These are phyloP conservation scores for Gamsiella multidivaricata DNA, from an alignment of 192 early-diverging fungal genomes.

Conservation along the genomic window DNA sequence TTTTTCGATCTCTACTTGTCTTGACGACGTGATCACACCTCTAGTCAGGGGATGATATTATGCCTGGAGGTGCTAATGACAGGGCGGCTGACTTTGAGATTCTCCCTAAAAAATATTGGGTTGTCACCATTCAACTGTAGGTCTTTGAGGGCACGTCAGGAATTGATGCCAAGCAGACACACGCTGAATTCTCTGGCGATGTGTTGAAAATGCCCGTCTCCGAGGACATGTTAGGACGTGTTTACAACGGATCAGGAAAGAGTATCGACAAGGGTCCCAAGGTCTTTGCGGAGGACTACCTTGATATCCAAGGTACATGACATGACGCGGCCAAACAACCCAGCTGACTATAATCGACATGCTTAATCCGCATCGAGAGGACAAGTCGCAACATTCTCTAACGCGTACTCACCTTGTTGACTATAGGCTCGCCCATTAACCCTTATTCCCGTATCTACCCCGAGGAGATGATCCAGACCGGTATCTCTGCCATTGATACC, in stretches of 20 bases:
- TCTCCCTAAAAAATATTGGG: slow-evolving; percentile 9
- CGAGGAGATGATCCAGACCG: slow-evolving; percentile 99
- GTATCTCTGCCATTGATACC: slow-evolving; percentile 98
- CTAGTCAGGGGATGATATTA: slow-evolving; percentile 13
- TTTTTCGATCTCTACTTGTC: neutral
- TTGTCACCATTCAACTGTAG: slow-evolving; percentile 38
- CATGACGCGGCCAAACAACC: neutral
- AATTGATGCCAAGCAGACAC: slow-evolving; percentile 95
- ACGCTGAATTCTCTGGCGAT: slow-evolving; percentile 96
- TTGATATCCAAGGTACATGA: slow-evolving; percentile 90
- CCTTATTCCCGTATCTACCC: slow-evolving; percentile 99
- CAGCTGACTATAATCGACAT: neutral
- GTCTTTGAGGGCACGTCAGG: slow-evolving; percentile 98
- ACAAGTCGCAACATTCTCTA: too few species aligned
- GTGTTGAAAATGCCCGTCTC: slow-evolving; percentile 97
- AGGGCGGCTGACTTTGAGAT: slow-evolving; percentile 27
- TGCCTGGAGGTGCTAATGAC: slow-evolving; percentile 8
- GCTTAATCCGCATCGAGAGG: too few species aligned
- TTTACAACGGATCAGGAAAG: slow-evolving; percentile 99
- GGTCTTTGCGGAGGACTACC: slow-evolving; percentile 98
- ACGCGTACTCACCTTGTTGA: too few species aligned
- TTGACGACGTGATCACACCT: slow-evolving; percentile 44
- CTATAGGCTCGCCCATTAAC: slow-evolving; percentile 92
- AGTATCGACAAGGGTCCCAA: slow-evolving; percentile 99
- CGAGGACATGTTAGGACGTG: slow-evolving; percentile 98